phyloP scores from a whole-genome alignment of 2,329 filamentous ascomycete genomes.

The Didymellaceae sp. region DNA sequence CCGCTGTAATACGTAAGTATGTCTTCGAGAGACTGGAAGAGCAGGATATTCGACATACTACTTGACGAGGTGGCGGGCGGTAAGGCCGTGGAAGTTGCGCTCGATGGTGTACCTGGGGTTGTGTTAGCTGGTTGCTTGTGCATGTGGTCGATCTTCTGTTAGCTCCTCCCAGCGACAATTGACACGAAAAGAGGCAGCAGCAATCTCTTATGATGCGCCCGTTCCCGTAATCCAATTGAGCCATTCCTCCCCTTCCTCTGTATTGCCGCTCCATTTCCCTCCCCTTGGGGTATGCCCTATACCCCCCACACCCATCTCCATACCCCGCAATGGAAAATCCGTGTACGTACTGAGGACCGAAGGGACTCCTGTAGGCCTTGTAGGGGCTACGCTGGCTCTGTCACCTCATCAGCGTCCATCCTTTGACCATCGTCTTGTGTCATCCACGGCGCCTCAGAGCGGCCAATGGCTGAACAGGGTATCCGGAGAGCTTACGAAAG shows the following conservation, averaged over 20 bases:
- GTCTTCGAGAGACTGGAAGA: neutral
- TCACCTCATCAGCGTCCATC: conserved; percentile 24
- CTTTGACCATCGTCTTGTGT: neutral
- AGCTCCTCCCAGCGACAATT: neutral
- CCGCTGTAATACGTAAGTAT: conserved; percentile 36
- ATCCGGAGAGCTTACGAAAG: conserved; percentile 31
- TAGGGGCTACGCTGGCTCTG: conserved; percentile 48
- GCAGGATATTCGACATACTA: conserved; percentile 51
- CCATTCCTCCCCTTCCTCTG: conserved; percentile 2
- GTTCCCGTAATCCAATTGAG: neutral
- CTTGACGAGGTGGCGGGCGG: conserved; percentile 48
- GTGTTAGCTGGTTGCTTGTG: conserved; percentile 21
- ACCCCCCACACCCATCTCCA: neutral
- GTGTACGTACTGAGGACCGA: conserved; percentile 62
- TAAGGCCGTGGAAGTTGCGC: conserved; percentile 59
- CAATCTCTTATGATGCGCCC: neutral
- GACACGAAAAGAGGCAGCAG: neutral
- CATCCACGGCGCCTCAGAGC: conserved; percentile 1
- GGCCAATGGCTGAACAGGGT: conserved; percentile 20
- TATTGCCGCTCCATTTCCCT: neutral
- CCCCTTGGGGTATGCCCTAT: neutral
- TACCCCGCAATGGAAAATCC: conserved; percentile 7
- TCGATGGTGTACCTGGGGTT: conserved; percentile 58
- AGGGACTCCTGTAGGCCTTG: conserved; percentile 62
- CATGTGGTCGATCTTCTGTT: neutral